A percentile compares a stretch with the other conserved stretches of the same genome.
phyloP scores from a whole-genome alignment of 129 eudicot species.

The Heracleum sosnowskyi region DNA sequence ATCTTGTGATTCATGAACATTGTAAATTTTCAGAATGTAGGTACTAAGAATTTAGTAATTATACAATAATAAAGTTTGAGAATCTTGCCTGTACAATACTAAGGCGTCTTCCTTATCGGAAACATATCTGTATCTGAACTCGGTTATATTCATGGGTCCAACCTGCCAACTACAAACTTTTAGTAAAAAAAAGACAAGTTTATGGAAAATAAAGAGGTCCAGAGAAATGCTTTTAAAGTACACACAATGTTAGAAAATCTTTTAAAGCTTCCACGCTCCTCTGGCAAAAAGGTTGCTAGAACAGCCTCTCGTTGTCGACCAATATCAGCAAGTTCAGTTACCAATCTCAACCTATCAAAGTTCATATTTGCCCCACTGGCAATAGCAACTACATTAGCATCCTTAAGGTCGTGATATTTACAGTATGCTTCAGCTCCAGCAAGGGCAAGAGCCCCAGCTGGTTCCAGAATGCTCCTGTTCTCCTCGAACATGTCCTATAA shows the following conservation, averaged over 20 bases:
- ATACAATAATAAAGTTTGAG: neutral
- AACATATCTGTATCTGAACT: conserved; percentile 75
- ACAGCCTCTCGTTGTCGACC: conserved; percentile 97
- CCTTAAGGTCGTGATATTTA: conserved; percentile 74
- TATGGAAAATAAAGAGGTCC: neutral
- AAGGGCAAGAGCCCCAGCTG: conserved; percentile 98
- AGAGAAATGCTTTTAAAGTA: neutral
- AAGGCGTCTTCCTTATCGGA: conserved; percentile 57
- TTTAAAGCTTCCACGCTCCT: conserved; percentile 84
- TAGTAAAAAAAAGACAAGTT: neutral
- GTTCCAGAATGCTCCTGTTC: conserved; percentile 93
- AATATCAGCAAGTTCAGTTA: conserved; percentile 93
- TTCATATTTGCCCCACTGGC: conserved; percentile 99
- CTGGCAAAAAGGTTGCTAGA: conserved; percentile 92
- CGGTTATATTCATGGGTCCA: conserved; percentile 84
- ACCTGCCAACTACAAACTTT: conserved; percentile 45
- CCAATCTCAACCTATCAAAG: conserved; percentile 91
- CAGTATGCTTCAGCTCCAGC: conserved; percentile 99
- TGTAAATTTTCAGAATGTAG: neutral
- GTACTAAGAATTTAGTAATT: neutral
- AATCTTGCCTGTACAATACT: conserved; percentile 77
- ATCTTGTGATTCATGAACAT: neutral
- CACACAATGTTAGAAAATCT: conserved; percentile 65
- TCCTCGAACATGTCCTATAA: conserved; percentile 96
- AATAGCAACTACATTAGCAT: conserved; percentile 69